phyloP scores from a whole-genome alignment of 306 rosid species.

The Cicer bijugum region DNA sequence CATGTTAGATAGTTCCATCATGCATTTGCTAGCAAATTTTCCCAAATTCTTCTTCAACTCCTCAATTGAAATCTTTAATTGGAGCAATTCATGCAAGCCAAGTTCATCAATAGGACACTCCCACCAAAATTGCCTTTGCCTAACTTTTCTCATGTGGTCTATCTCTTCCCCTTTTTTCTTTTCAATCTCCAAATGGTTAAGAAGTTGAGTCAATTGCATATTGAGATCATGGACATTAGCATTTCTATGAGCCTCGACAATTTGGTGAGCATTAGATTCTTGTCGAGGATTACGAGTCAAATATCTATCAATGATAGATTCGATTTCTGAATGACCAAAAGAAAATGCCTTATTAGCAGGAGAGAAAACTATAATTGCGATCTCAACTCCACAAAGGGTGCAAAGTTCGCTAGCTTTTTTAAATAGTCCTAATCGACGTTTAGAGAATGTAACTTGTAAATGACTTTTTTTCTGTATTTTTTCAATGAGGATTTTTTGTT shows the following conservation, averaged over 20 bases:
- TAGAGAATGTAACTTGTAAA: conserved; percentile 69
- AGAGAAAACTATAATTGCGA: conserved; percentile 65
- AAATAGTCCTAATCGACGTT: conserved; percentile 66
- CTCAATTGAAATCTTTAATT: conserved; percentile 51
- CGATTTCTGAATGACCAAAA: conserved; percentile 63
- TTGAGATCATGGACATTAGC: conserved; percentile 52
- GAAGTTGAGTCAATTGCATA: conserved; percentile 46
- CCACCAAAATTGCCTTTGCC: conserved; percentile 62
- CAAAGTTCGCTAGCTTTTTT: conserved; percentile 75
- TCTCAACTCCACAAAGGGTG: conserved; percentile 66
- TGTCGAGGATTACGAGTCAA: conserved; percentile 39
- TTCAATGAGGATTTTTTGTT: conserved; percentile 59
- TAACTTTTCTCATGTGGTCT: conserved; percentile 47
- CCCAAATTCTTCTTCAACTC: conserved; percentile 55
- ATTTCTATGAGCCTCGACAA: conserved; percentile 46
- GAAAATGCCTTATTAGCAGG: conserved; percentile 67
- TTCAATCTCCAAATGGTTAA: conserved; percentile 55
- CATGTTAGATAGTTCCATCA: conserved; percentile 31
- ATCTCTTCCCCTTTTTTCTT: conserved; percentile 57
- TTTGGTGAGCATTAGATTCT: conserved; percentile 25
- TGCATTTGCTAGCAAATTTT: conserved; percentile 45
- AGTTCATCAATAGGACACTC: conserved; percentile 55
- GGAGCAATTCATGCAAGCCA: conserved; percentile 48
- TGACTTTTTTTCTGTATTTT: conserved; percentile 62
- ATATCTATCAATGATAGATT: conserved; percentile 54